These are phyloP conservation scores for Phaffomyces thermotolerans DNA, from an alignment of 805 yeast species.

Conservation along the genomic window DNA sequence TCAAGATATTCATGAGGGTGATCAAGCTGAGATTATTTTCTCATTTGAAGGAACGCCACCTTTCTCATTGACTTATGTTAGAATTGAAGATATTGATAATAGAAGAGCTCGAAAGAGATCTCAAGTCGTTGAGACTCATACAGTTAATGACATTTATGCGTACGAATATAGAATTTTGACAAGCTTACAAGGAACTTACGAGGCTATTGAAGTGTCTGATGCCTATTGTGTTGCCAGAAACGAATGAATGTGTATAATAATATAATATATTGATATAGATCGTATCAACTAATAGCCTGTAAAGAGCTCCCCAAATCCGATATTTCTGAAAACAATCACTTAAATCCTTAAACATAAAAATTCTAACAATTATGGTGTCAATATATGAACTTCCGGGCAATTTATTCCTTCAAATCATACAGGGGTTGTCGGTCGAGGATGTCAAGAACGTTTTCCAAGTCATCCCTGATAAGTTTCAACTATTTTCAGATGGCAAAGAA, in stretches of 20 bases:
- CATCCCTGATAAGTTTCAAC: not conserved
- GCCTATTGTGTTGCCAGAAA: conserved; percentile 58
- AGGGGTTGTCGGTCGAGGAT: not conserved
- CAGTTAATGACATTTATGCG: conserved; percentile 55
- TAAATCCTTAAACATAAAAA: too few species aligned
- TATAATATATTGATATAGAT: not conserved
- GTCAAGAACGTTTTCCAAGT: not conserved
- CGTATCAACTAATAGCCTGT: too few species aligned
- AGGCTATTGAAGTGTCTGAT: conserved; percentile 85
- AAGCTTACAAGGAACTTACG: conserved; percentile 87
- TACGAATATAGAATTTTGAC: conserved; percentile 67
- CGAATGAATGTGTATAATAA: conserved; percentile 14
- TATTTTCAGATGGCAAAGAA: not conserved
- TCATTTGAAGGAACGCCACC: conserved; percentile 87
- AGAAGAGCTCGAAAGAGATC: conserved; percentile 37
- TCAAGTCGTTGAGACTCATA: conserved; percentile 53
- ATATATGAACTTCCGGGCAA: not conserved
- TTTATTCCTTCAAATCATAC: not conserved
- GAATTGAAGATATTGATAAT: conserved; percentile 48
- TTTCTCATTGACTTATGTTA: conserved; percentile 73
- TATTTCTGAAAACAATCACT: too few species aligned
- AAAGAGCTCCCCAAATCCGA: too few species aligned
- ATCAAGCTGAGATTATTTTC: conserved; percentile 81
- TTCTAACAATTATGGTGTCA: too few species aligned
- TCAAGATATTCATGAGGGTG: conserved; percentile 91